phyloP scores from a whole-genome alignment of 352 stramenopile species.

The Pythium volutum region DNA sequence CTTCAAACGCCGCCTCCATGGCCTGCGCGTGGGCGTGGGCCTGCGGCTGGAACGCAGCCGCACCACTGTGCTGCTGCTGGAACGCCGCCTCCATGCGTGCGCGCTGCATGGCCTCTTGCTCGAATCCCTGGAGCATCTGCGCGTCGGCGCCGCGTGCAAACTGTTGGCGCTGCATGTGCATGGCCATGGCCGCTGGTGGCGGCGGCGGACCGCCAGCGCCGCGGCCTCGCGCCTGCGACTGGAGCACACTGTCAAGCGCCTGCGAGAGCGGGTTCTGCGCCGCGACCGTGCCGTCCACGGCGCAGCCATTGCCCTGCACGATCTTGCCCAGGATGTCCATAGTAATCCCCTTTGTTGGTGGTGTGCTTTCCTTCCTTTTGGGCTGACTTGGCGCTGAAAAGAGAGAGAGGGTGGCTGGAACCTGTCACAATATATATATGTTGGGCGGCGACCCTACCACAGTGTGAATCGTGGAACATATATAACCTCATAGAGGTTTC shows the following conservation, averaged over 20 bases:
- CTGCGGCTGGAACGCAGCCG: conserved; percentile 38
- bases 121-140: conserved; percentile 58
- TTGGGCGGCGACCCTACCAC: neutral
- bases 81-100: conserved; percentile 71
- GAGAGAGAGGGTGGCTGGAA: neutral
- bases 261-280: conserved; percentile 82
- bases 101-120: conserved; percentile 61
- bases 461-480: conserved; percentile 7
- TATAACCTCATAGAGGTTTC: conserved; percentile 14
- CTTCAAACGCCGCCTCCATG: conserved; percentile 59
- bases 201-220: conserved; percentile 30
- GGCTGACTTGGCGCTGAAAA: neutral
- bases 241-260: conserved; percentile 72
- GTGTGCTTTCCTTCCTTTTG: conserved; percentile 1
- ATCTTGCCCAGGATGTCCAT: conserved; percentile 87
- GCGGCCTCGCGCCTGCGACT: conserved; percentile 43
- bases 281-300: conserved; percentile 79
- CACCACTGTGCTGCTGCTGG: conserved; percentile 31
- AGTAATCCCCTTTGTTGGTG: neutral
- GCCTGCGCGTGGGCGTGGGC: conserved; percentile 38
- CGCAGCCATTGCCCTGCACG: conserved; percentile 75
- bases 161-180: conserved; percentile 75
- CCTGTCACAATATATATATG: conserved; percentile 13
- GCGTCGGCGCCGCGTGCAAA: conserved; percentile 45
- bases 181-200: conserved; percentile 41